phyloP scores from a whole-genome alignment of 1,139 yeast species.

The Zygoascus meyerae region DNA sequence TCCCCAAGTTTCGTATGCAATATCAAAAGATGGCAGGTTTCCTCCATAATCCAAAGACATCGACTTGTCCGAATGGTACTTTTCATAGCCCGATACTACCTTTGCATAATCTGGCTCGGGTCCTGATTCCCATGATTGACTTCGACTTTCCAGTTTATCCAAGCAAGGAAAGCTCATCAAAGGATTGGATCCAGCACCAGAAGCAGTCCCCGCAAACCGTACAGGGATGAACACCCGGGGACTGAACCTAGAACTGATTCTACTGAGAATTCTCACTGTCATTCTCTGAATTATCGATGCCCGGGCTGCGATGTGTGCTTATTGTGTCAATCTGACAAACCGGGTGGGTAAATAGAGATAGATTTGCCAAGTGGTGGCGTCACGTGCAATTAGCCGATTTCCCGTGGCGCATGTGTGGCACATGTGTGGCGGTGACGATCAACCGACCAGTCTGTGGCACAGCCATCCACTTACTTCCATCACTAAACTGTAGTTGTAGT shows the following conservation, averaged over 20 bases:
- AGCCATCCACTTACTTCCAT: neutral
- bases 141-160: constrained; percentile 61
- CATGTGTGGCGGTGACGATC: neutral
- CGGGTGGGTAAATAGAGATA: neutral
- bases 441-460: too few relatives aligned
- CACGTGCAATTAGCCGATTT: constrained; percentile 2
- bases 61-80: constrained; percentile 51
- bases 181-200: constrained; percentile 41
- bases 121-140: constrained; percentile 54
- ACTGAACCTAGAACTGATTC: neutral
- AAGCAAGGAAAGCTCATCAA: constrained; percentile 80
- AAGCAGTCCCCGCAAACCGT: constrained; percentile 2
- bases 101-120: constrained; percentile 83
- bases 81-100: constrained; percentile 62
- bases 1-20: constrained; percentile 95
- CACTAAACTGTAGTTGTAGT: neutral
- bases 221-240: neutral
- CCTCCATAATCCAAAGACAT: constrained; percentile 80
- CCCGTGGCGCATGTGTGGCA: constrained; percentile 4
- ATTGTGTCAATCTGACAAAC: neutral
- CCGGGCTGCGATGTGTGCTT: too few relatives aligned
- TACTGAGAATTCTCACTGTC: too few relatives aligned
- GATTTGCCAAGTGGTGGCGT: neutral
- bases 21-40: constrained; percentile 59
- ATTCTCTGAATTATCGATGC: too few relatives aligned